Evolutionary conservation across 768 basidiomycete genomes (phyloP), one percentile per base, ranked within the genome.

Genomic region (Kwoniella pini): DNA sequence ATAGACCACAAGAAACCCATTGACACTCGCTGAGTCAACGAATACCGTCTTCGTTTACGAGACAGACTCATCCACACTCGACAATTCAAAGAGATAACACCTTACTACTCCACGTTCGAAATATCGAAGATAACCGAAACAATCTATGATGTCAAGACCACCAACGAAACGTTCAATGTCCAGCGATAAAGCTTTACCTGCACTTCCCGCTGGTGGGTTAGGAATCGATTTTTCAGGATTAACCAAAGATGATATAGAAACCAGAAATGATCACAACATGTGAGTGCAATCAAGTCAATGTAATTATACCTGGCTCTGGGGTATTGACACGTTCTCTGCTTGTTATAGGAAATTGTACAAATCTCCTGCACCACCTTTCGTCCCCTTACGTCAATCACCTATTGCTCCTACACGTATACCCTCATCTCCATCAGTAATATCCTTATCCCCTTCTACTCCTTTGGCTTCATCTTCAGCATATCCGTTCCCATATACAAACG

Each of bases 191-290:
- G 40, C 54, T 7, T 31, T 55, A 36, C 27, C 53, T 27, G 39
- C 54, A 10, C 43, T 54, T 4, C 51, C 51, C 10, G 40, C 36
- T 17, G 59, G 52, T 11, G 45, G 52, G 27, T 28, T 54, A n/a
- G 59, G 59, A n/a, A 42, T 61, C 17, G 52, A 61, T 38, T 48
- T 54, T 4, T 61, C 59, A 13, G 59, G 53, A 12, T 13, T 48
- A 33, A n/a, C 57, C 12, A 40, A 13, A 33, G 40, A 40, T 15
- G 39, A 40, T 36, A 36, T 36, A 15, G 33, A 15, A 7, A 36
- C 15, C 7, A 36, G 7, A 36, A 15, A 7, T 7, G 7, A n/a
- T 44, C 43, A 44, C 27, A 22, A 22, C 15, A 3, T 27, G 45
- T 46, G 24, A 12, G 19, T 13, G n/a, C n/a, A n/a, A n/a, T n/a